Evolutionary conservation across 306 rosid species (phyloP).

Genomic region (Glycine latifolia): DNA sequence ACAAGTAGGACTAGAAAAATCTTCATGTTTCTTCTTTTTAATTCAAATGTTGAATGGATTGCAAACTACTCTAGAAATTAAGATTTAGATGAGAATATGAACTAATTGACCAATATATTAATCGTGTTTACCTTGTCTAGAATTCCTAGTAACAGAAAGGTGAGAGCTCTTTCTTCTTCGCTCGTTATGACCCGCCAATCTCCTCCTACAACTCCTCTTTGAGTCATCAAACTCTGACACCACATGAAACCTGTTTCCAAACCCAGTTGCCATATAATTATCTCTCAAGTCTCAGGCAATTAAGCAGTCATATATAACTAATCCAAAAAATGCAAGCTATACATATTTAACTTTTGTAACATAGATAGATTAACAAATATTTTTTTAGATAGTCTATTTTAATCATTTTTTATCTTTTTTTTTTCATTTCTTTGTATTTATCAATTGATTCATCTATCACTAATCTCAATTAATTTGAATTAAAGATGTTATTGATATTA

Average conservation of each 20-base stretch:
- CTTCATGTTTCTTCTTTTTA: neutral
- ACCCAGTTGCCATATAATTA: neutral
- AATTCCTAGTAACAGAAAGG: conserved; percentile 60
- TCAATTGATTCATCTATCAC: too few relatives aligned
- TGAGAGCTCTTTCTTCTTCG: conserved; percentile 81
- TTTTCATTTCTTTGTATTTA: too few relatives aligned
- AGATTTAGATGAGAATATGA: too few relatives aligned
- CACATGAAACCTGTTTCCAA: conserved; percentile 67
- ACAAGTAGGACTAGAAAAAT: too few relatives aligned
- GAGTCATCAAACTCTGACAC: conserved; percentile 45
- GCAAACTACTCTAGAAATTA: neutral
- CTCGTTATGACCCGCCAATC: conserved; percentile 86
- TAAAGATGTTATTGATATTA: too few relatives aligned
- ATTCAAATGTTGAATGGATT: neutral
- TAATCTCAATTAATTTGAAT: too few relatives aligned
- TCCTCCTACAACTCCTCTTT: conserved; percentile 46
- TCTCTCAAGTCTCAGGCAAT: neutral
- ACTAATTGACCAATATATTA: too few relatives aligned
- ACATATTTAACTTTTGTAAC: too few relatives aligned
- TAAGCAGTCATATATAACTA: neutral
- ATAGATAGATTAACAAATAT: neutral
- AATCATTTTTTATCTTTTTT: too few relatives aligned
- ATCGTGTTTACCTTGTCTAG: conserved; percentile 51
- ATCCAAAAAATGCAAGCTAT: neutral
- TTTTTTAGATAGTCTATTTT: too few relatives aligned